Conservation (phyloP, 2,329 filamentous ascomycete species). For the Delphinella strobiligena region DNA sequence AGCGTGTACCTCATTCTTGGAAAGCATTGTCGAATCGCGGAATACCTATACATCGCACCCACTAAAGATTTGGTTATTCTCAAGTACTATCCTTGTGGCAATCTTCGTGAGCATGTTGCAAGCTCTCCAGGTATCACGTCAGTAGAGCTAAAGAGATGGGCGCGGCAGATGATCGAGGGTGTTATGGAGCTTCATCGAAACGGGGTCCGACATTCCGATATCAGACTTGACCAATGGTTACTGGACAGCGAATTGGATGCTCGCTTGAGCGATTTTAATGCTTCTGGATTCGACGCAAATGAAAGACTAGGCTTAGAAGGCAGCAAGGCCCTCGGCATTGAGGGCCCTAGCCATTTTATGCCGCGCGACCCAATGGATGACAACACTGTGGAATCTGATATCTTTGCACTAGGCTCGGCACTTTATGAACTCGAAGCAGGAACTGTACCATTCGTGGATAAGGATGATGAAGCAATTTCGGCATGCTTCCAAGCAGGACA, state of each 20-base stretch:
- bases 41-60: slow-evolving; percentile 6
- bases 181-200: slow-evolving; percentile 7
- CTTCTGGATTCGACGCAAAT: slow-evolving; percentile 2
- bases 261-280: slow-evolving; percentile 7
- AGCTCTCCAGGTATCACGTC: neutral
- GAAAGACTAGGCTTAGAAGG: neutral
- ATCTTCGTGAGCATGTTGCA: too few species aligned
- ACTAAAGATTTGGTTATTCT: too few species aligned
- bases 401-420: slow-evolving; percentile 6
- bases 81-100: slow-evolving; percentile 5
- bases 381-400: slow-evolving; percentile 6
- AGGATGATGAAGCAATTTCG: slow-evolving; percentile 1
- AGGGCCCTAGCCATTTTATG: slow-evolving; percentile 5
- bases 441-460: neutral
- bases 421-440: slow-evolving; percentile 5
- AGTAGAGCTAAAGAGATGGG: slow-evolving; percentile 3
- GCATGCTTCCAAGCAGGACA: too few species aligned
- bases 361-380: slow-evolving; percentile 2
- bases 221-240: slow-evolving; percentile 9
- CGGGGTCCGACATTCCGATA: slow-evolving; percentile 7
- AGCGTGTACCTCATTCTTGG: slow-evolving; percentile 8
- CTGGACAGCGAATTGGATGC: slow-evolving; percentile 4
- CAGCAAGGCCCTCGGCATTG: neutral
- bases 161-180: slow-evolving; percentile 8
- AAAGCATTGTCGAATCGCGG: slow-evolving; percentile 6